Evolutionary conservation across 768 basidiomycete species (phyloP), one percentile per base, ranked within the genome.

Genomic region (Kwoniella bestiolae): DNA sequence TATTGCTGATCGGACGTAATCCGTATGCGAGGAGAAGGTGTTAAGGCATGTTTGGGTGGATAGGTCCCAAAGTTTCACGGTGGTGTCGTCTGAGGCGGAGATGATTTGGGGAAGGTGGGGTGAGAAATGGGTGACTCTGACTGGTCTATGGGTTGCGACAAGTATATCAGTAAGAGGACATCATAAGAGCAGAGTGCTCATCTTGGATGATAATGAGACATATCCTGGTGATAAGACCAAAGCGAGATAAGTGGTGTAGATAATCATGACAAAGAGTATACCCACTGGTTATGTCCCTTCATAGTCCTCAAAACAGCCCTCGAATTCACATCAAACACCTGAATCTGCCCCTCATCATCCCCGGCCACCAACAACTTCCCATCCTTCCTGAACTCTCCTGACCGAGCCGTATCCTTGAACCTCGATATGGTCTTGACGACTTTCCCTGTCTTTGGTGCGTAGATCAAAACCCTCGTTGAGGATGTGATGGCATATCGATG

Each of bases 401-500:
- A 90, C 64, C 94, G 84, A 0, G 95, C 94, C 35, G 94, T 89
- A 76, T 98, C 96, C 80, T 96, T 97, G 84, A 99, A 99, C 41
- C 96, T 85, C 29, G 94, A 90, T 62, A 99, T 92, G 2, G 92
- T 95, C 85, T 98, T 98, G 16, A 89, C 91, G 60, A 97, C 88
- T 81, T 94, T 94, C 82, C 97, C 94, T 3, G 95, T 98, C 58
- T 92, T 89, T 14, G 94, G 93, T 2, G 93, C 91, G 82, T 97
- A 97, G 77, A 98, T 90, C 82, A 98, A 91, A 1, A 99, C 88
- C 69, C 94, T 85, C 1, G 94, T 91, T 0, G 92, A 93, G 1
- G 94, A 91, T 28, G 94, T 96, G 61, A 98, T 94, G 26, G 94
- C 95, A 84, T 94, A 97, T 76, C 90, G 85, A 79, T 99, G 93